These are phyloP conservation scores for Corymbia maculata DNA, from an alignment of 345 rosid genomes.

Conservation along the genomic window DNA sequence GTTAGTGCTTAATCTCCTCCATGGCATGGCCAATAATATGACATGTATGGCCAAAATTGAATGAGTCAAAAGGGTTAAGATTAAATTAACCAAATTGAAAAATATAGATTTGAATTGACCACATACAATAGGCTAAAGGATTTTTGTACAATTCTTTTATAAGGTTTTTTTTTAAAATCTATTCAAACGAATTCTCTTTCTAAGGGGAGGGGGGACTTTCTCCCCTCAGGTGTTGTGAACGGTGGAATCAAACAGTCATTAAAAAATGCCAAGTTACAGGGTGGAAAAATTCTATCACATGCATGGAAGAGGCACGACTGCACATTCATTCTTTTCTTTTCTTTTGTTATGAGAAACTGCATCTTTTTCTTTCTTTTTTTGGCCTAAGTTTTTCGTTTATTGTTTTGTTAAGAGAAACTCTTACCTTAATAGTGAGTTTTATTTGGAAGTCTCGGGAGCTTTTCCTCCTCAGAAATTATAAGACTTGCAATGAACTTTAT, in stretches of 20 bases:
- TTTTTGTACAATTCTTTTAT: no score
- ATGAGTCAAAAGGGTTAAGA: no score
- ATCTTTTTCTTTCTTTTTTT: no score
- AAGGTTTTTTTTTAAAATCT: neutral
- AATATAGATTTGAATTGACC: no score
- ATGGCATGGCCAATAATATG: no score
- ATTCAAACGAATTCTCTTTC: neutral
- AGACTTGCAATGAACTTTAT: no score
- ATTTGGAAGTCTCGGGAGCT: no score
- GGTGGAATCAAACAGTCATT: neutral
- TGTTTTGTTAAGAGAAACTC: no score
- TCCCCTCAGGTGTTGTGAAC: neutral
- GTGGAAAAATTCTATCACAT: neutral
- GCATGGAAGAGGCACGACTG: neutral
- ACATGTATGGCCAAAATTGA: neutral
- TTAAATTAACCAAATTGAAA: no score
- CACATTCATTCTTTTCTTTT: neutral
- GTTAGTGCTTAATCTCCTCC: accelerated
- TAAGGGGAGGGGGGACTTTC: neutral
- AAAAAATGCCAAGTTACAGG: neutral
- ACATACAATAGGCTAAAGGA: neutral
- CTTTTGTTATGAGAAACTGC: neutral
- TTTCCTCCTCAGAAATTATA: no score
- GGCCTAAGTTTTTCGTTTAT: no score
- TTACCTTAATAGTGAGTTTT: no score